phyloP scores from a whole-genome alignment of 192 early-diverging fungal species.

The Coemansia sp. region DNA sequence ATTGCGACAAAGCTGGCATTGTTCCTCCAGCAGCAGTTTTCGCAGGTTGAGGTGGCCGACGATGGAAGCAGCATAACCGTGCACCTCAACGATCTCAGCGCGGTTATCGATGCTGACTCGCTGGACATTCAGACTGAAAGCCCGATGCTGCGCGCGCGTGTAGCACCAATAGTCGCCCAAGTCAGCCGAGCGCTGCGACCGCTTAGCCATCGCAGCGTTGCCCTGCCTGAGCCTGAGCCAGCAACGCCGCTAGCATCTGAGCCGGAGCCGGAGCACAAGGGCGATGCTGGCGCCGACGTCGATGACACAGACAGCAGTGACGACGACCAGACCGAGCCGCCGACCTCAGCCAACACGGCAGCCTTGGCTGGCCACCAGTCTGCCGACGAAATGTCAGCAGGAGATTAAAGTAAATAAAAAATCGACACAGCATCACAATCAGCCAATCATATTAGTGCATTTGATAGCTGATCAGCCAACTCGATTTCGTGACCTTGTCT shows the following conservation, averaged over 20 bases:
- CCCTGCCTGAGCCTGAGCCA: slow-evolving; percentile 24
- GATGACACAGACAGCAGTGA: slow-evolving; percentile 17
- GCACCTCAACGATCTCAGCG: slow-evolving; percentile 23
- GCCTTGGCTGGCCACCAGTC: slow-evolving; percentile 68
- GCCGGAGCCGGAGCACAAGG: slow-evolving; percentile 9
- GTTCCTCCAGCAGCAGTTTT: slow-evolving; percentile 51
- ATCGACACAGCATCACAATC: not conserved
- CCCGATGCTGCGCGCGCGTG: slow-evolving; percentile 29
- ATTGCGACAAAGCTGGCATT: slow-evolving; percentile 27
- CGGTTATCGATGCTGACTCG: slow-evolving; percentile 19
- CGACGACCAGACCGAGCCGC: slow-evolving; percentile 1
- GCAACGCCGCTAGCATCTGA: slow-evolving; percentile 10
- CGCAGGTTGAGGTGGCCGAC: slow-evolving; percentile 18
- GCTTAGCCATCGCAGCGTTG: slow-evolving; percentile 25
- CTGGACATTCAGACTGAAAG: slow-evolving; percentile 41
- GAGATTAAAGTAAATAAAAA: not conserved
- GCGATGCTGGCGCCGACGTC: slow-evolving; percentile 5
- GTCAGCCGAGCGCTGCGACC: slow-evolving; percentile 43
- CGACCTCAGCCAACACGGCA: slow-evolving; percentile 59
- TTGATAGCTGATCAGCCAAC: slow-evolving; percentile 1
- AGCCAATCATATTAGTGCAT: slow-evolving; percentile 1
- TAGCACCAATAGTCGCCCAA: slow-evolving; percentile 34
- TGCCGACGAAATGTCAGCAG: slow-evolving; percentile 13
- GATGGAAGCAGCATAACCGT: slow-evolving; percentile 23
- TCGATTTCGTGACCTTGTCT: slow-evolving; percentile 5